phyloP scores from a whole-genome alignment of 1,284 basidiomycete genomes.

The Cystobasidium slooffiae region DNA sequence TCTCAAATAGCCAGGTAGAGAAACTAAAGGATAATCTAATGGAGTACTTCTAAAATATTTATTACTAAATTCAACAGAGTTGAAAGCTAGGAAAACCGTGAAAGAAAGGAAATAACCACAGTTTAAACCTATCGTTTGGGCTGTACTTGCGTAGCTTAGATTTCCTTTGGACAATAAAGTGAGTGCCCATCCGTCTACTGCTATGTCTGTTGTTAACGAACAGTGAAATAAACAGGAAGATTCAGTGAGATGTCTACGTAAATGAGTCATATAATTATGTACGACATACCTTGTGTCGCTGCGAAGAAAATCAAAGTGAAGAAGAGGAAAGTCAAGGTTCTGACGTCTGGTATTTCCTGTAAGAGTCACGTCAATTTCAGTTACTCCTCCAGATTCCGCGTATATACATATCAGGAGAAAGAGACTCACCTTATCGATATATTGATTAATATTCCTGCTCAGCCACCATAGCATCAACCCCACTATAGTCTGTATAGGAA shows the following conservation, averaged over 20 bases:
- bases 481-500: conserved; percentile 92
- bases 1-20: conserved; percentile 78
- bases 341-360: conserved; percentile 80
- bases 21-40: conserved; percentile 77
- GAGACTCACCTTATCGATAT: conserved; percentile 76
- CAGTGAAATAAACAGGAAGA: conserved; percentile 47
- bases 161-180: conserved; percentile 94
- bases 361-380: neutral
- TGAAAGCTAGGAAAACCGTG: conserved; percentile 96
- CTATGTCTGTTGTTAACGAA: no score
- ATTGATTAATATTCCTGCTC: conserved; percentile 74
- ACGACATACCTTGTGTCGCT: conserved; percentile 89
- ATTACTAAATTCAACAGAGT: conserved; percentile 84
- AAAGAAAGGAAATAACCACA: conserved; percentile 96
- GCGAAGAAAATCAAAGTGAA: conserved; percentile 91
- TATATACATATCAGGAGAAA: neutral
- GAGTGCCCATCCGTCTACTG: conserved; percentile 97
- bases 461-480: conserved; percentile 88
- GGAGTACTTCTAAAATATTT: conserved; percentile 70
- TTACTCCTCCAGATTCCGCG: neutral
- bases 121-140: conserved; percentile 96
- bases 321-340: conserved; percentile 82
- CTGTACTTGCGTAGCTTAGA: conserved; percentile 94
- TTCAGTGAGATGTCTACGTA: no score
- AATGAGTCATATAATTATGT: no score